Conservation (phyloP, 257 asterid genomes). For the Leonotis leonurus region DNA sequence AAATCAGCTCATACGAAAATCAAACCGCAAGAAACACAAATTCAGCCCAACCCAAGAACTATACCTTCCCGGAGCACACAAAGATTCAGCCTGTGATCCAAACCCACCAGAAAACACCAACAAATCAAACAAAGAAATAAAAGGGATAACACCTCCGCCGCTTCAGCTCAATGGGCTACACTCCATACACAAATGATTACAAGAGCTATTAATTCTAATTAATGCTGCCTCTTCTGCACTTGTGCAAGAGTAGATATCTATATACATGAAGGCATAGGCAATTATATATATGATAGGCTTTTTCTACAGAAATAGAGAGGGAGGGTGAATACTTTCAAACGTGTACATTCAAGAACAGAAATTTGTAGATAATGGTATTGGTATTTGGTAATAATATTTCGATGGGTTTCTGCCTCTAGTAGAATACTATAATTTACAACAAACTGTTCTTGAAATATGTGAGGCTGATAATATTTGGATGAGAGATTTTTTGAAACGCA, state of each 20-base stretch:
- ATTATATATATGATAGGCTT: slow-evolving; percentile 4
- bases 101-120: slow-evolving; percentile 4
- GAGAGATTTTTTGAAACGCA: slow-evolving; percentile 11
- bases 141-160: background rate
- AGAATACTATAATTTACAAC: slow-evolving; percentile 3
- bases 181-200: slow-evolving; percentile 1
- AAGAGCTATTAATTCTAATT: slow-evolving; percentile 8
- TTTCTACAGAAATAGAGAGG: slow-evolving; percentile 14
- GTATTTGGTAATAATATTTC: background rate
- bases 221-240: background rate
- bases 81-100: slow-evolving; percentile 15
- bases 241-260: background rate
- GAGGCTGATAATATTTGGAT: slow-evolving; percentile 31
- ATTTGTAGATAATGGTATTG: slow-evolving; percentile 22
- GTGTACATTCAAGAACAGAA: slow-evolving; percentile 12
- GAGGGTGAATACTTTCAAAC: slow-evolving; percentile 4
- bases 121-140: background rate
- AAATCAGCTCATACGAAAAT: slow-evolving; percentile 31
- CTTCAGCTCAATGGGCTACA: slow-evolving; percentile 9
- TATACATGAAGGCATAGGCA: background rate
- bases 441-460: slow-evolving; percentile 2
- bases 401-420: slow-evolving; percentile 21
- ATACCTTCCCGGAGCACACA: background rate
- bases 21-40: slow-evolving; percentile 13
- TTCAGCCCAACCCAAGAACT: slow-evolving; percentile 8